Conservation (phyloP, 2,329 filamentous ascomycete genomes). For the Sphaerostilbella broomeana region DNA sequence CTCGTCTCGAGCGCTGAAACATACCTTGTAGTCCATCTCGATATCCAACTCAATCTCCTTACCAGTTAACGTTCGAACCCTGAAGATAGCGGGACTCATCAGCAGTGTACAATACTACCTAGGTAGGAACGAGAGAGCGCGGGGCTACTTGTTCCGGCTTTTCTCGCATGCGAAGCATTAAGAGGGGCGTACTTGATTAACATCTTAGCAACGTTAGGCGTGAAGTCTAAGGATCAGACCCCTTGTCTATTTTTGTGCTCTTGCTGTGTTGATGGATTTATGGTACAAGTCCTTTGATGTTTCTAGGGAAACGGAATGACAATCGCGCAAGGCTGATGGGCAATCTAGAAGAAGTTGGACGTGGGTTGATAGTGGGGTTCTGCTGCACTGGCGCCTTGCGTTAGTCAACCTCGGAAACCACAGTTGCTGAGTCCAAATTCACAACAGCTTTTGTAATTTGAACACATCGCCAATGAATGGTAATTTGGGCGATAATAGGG, state of each 20-base stretch:
- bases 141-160: not conserved
- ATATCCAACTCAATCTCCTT: slow-evolving; percentile 99
- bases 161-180: not conserved
- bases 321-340: slow-evolving; percentile 1
- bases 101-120: no score
- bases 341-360: not conserved
- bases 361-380: not conserved
- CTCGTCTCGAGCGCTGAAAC: not conserved
- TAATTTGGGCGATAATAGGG: no score
- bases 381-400: not conserved
- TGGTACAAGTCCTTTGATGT: no score
- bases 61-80: slow-evolving; percentile 93
- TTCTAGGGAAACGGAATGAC: not conserved
- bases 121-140: not conserved
- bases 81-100: no score
- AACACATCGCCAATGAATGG: no score
- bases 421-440: no score
- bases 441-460: no score
- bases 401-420: no score
- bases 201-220: slow-evolving; percentile 23
- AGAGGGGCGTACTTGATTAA: slow-evolving; percentile 47
- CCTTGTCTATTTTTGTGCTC: no score
- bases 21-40: slow-evolving; percentile 84
- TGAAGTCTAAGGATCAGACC: no score
- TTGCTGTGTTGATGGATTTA: no score